These are phyloP conservation scores for Brachypodium distachyon DNA, from an alignment of 202 grass and related monocot genomes.

Conservation along the genomic window DNA sequence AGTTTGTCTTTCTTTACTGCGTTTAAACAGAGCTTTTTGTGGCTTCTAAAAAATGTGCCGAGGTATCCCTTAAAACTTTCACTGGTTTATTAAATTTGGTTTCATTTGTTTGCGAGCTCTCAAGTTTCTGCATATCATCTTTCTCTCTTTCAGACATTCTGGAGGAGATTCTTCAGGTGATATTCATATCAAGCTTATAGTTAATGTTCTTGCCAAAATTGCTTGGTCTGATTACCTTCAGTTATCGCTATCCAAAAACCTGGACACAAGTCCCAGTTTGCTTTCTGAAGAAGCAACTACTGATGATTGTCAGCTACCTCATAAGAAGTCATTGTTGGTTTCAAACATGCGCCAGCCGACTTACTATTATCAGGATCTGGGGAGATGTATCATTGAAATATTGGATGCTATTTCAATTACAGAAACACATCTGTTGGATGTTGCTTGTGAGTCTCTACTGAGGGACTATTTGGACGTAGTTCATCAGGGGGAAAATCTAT, in stretches of 20 bases:
- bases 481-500: constrained; percentile 38
- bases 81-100: constrained; percentile 13
- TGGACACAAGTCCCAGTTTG: constrained; percentile 1
- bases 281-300: constrained; percentile 29
- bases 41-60: constrained; percentile 48
- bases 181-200: constrained; percentile 42
- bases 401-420: constrained; percentile 45
- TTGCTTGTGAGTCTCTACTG: constrained; percentile 54
- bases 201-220: constrained; percentile 50
- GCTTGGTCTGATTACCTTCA: constrained; percentile 80
- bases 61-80: constrained; percentile 42
- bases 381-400: constrained; percentile 69
- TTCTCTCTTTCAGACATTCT: constrained; percentile 45
- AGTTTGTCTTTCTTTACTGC: constrained; percentile 60
- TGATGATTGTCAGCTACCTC: constrained; percentile 25
- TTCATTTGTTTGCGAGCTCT: constrained; percentile 18
- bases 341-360: constrained; percentile 17
- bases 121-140: background rate
- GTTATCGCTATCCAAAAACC: constrained; percentile 9
- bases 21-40: constrained; percentile 70
- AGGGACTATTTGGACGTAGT: constrained; percentile 68
- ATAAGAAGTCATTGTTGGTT: constrained; percentile 29
- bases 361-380: constrained; percentile 70
- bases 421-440: constrained; percentile 33
- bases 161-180: constrained; percentile 28